Evolutionary conservation across 2,329 filamentous ascomycete species (phyloP).

Genomic region (Setomelanomma holmii): DNA sequence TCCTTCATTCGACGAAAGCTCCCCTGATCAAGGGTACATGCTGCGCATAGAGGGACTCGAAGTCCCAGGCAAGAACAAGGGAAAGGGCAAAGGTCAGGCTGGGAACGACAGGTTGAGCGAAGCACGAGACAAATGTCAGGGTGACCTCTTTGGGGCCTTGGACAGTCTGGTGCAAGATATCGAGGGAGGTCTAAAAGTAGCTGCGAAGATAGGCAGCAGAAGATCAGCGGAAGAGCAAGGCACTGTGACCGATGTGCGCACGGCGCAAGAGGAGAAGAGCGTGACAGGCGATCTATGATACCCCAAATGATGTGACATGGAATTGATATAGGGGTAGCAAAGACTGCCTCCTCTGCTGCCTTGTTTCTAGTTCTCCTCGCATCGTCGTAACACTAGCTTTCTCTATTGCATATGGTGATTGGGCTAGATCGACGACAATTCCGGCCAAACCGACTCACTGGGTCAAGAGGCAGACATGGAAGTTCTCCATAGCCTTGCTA

Average conservation of each 20-base stretch:
- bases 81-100: constrained; percentile 37
- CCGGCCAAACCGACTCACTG: no score
- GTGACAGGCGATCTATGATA: neutral
- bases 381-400: no score
- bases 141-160: constrained; percentile 45
- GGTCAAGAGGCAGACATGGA: no score
- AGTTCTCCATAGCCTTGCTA: no score
- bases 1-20: constrained; percentile 66
- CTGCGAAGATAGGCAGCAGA: constrained; percentile 40
- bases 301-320: neutral
- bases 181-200: constrained; percentile 43
- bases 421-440: no score
- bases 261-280: constrained; percentile 5
- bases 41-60: constrained; percentile 66
- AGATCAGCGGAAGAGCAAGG: constrained; percentile 15
- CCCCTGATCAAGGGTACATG: constrained; percentile 60
- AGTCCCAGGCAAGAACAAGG: constrained; percentile 39
- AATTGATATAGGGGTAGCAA: no score
- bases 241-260: constrained; percentile 5
- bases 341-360: no score
- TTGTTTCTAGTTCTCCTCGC: no score
- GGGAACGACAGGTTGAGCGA: constrained; percentile 37
- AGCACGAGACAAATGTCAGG: constrained; percentile 38
- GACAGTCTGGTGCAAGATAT: constrained; percentile 48
- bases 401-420: no score